Evolutionary conservation across 441 rosid genomes (phyloP).

Genomic region (Gossypium schwendimanii): DNA sequence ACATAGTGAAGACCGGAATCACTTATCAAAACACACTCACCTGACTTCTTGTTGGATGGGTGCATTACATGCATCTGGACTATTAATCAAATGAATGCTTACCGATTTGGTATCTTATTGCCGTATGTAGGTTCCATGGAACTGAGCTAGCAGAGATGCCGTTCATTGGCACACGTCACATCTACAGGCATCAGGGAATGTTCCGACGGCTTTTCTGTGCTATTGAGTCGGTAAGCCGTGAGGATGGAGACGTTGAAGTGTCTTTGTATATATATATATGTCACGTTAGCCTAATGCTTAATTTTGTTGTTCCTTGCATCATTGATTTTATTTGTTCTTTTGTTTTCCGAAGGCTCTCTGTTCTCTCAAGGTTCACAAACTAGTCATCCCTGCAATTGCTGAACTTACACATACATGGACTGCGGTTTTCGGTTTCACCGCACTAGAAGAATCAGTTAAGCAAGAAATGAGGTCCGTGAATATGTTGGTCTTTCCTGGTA

Average conservation of each 20-base stretch:
- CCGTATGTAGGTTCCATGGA: constrained; percentile 67
- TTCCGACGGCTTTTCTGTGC: constrained; percentile 85
- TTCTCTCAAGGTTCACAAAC: constrained; percentile 65
- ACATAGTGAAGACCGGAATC: not conserved
- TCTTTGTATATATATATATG: constrained; percentile 3
- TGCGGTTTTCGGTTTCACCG: constrained; percentile 69
- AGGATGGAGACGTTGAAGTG: not conserved
- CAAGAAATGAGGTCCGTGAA: constrained; percentile 71
- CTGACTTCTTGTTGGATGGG: constrained; percentile 1
- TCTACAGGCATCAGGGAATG: constrained; percentile 98
- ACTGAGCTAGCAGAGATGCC: constrained; percentile 91
- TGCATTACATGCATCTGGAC: not conserved
- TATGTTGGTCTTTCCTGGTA: constrained; percentile 82
- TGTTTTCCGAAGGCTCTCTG: constrained; percentile 50
- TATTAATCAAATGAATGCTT: constrained; percentile 12
- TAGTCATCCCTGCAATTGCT: constrained; percentile 88
- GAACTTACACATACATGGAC: constrained; percentile 91
- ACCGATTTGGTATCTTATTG: constrained; percentile 12
- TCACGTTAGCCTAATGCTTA: not conserved
- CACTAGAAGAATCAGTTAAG: constrained; percentile 48
- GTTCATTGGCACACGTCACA: constrained; percentile 92
- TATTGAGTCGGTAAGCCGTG: constrained; percentile 65
- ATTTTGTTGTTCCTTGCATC: not conserved
- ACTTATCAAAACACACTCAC: not conserved
- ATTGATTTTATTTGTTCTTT: constrained; percentile 12